Evolutionary conservation across 2,329 filamentous ascomycete genomes (phyloP), one percentile per base, ranked within the genome.

Genomic region (Xylaria multiplex): DNA sequence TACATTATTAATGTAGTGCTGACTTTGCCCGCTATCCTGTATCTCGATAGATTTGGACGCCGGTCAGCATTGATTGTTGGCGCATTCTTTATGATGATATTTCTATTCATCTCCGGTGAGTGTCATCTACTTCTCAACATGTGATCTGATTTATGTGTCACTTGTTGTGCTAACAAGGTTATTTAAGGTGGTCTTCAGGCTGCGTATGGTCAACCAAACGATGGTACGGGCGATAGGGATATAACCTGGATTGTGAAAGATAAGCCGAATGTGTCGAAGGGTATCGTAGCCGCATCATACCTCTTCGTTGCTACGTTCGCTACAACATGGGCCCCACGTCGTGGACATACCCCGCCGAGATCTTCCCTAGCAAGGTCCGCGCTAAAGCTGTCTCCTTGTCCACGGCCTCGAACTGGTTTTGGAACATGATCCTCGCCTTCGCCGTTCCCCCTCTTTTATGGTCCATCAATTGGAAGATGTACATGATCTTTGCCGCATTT

Each of bases 401-500:
- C 22, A 90, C 88, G 0, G 84, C 85, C 0, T 81, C 81, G 9
- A 90, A 90, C 77, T 90, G 88, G 88, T 78, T 79, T 48, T 85
- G 84, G 76, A 86, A 86, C 76, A 87, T 85, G 75, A 82, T 85
- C 0, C 80, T 90, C 3, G 83, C 84, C 13, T 85, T 86, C 65
- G 82, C 78, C 8, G 84, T 85, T 3, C 84, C 84, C 0, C 84
- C 82, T 0, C 74, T 85, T 48, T 72, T 85, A 19, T 81, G 79
- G 76, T 83, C 83, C 62, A 88, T 88, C 74, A 88, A 88, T 77
- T 89, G 81, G 79, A 83, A 85, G 72, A 88, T 88, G 69, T 94
- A 93, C 78, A 86, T 93, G 77, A 83, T 95, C 69, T 95, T 95
- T 74, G 92, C 85, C 13, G 84, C 88, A 16, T 93, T 93, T 81